Evolutionary conservation across 257 asterid genomes (phyloP).

Genomic region (Gentiana dahurica): DNA sequence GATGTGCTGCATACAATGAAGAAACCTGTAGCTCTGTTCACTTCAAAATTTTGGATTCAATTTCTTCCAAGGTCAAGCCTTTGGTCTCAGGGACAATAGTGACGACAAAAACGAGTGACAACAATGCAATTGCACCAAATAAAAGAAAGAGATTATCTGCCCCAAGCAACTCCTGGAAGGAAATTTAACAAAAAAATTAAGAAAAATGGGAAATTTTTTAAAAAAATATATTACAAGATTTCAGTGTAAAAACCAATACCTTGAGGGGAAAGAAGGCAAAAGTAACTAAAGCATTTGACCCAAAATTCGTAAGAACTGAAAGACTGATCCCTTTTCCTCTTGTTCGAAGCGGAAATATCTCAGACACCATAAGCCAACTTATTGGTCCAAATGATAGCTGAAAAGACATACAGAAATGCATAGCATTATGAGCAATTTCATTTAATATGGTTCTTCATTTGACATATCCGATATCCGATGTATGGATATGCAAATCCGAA

Average conservation of each 20-base stretch:
- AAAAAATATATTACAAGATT: not conserved
- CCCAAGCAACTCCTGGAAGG: conserved; percentile 71
- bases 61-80: conserved; percentile 98
- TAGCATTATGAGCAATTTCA: too few relatives aligned
- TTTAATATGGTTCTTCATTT: too few relatives aligned
- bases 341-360: conserved; percentile 87
- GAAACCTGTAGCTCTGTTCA: conserved; percentile 18
- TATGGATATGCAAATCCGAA: too few relatives aligned
- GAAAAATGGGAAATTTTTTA: not conserved
- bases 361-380: conserved; percentile 99
- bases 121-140: conserved; percentile 68
- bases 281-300: conserved; percentile 90
- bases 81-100: conserved; percentile 82
- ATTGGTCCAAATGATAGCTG: conserved; percentile 97
- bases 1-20: too few relatives aligned
- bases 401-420: not conserved
- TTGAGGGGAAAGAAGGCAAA: conserved; percentile 87
- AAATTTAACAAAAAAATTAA: conserved; percentile 2
- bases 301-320: conserved; percentile 90
- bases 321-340: conserved; percentile 99
- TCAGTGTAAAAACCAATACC: conserved; percentile 25
- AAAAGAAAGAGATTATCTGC: conserved; percentile 85
- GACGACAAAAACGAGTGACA: conserved; percentile 58
- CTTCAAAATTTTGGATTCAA: conserved; percentile 74
- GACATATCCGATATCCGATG: too few relatives aligned